Evolutionary conservation across 441 rosid genomes (phyloP).

Genomic region (Geranium incanum): DNA sequence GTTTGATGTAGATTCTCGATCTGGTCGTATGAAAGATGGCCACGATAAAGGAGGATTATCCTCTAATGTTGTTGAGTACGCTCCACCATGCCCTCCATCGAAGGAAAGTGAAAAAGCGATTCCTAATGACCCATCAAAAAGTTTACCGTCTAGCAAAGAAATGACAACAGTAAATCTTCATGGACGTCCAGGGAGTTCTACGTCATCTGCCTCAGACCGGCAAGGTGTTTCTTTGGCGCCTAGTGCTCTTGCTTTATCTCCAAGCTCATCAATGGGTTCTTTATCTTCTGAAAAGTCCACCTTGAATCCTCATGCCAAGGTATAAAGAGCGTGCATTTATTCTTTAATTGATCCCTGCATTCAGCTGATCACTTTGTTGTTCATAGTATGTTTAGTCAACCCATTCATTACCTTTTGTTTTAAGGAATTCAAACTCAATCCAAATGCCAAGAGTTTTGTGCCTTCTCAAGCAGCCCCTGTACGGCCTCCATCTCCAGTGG

Average conservation of each 20-base stretch:
- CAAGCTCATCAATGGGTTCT: conserved; percentile 84
- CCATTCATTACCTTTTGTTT: conserved; percentile 15
- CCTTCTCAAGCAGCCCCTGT: conserved; percentile 52
- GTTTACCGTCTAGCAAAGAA: conserved; percentile 38
- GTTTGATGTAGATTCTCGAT: conserved; percentile 35
- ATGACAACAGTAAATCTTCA: conserved; percentile 32
- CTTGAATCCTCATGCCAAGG: conserved; percentile 84
- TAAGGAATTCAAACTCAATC: conserved; percentile 94
- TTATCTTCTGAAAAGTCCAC: conserved; percentile 71
- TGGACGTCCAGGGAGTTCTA: conserved; percentile 55
- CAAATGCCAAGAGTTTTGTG: conserved; percentile 80
- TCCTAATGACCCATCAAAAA: conserved; percentile 34
- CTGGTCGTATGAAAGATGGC: conserved; percentile 29
- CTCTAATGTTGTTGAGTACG: conserved; percentile 27
- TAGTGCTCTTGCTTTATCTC: conserved; percentile 56
- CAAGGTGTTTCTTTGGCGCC: conserved; percentile 38
- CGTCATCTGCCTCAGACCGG: conserved; percentile 56
- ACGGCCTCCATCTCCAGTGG: conserved; percentile 56
- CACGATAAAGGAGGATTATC: conserved; percentile 33
- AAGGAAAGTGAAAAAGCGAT: conserved; percentile 40
- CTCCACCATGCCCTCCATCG: conserved; percentile 30
- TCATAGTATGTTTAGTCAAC: not conserved
- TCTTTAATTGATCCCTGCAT: not conserved
- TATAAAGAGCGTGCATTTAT: conserved; percentile 20
- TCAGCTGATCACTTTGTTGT: conserved; percentile 7